Conservation (phyloP, 1,139 yeast genomes). For the Geotrichum cucujoidarum region DNA sequence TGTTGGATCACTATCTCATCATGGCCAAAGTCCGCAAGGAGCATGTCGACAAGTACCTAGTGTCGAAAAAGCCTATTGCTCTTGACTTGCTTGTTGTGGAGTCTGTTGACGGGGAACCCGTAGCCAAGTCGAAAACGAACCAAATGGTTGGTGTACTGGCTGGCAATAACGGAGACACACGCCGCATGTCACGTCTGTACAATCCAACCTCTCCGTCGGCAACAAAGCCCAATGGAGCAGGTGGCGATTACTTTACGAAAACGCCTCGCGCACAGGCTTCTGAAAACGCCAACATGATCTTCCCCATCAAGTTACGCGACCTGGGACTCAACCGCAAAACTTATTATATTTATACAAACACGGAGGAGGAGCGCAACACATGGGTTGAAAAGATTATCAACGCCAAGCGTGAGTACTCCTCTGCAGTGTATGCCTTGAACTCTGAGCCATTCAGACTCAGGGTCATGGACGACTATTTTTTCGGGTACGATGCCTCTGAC, state of each 20-base stretch:
- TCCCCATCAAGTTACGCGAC: conserved; percentile 47
- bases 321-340: conserved; percentile 43
- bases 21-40: conserved; percentile 52
- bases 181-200: conserved; percentile 17
- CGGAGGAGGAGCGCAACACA: conserved; percentile 33
- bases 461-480: conserved; percentile 54
- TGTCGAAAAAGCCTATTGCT: conserved; percentile 37
- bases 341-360: conserved; percentile 54
- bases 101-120: conserved; percentile 34
- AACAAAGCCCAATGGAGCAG: conserved; percentile 2
- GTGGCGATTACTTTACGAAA: not conserved
- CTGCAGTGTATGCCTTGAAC: conserved; percentile 39
- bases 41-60: conserved; percentile 23
- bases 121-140: conserved; percentile 31
- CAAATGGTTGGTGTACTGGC: conserved; percentile 24
- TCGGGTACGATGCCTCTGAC: conserved; percentile 57
- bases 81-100: conserved; percentile 39
- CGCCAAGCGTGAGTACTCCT: conserved; percentile 53
- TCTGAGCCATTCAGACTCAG: conserved; percentile 54
- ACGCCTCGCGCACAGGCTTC: conserved; percentile 14
- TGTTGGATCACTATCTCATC: conserved; percentile 68
- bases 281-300: conserved; percentile 34
- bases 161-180: conserved; percentile 15
- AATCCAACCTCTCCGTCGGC: conserved; percentile 10
- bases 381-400: conserved; percentile 57